Conservation (phyloP, 2,329 filamentous ascomycete genomes). For the Pseudogymnoascus sp. region DNA sequence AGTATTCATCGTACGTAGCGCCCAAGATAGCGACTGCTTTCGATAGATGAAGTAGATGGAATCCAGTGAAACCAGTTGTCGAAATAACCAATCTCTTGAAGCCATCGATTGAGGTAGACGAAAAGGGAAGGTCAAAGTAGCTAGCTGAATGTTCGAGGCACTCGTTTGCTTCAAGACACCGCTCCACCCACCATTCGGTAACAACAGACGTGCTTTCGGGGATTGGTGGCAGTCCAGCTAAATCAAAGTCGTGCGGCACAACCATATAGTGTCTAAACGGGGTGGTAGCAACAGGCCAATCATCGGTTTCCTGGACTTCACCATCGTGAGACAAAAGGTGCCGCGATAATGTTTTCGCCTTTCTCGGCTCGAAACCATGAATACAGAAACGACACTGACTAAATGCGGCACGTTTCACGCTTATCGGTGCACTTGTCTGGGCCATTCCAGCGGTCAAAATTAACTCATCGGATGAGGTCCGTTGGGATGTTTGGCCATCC, state of each 20-base stretch:
- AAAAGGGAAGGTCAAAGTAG: constrained; percentile 69
- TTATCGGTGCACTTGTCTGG: background rate
- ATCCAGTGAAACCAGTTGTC: constrained; percentile 72
- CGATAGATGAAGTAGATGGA: constrained; percentile 78
- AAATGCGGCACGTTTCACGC: constrained; percentile 28
- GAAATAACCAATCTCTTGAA: constrained; percentile 66
- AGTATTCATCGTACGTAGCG: constrained; percentile 69
- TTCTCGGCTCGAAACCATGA: constrained; percentile 34
- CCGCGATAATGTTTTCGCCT: constrained; percentile 28
- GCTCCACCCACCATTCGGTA: constrained; percentile 91
- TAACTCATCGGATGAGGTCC: background rate
- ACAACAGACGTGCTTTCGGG: constrained; percentile 39
- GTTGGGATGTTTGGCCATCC: background rate
- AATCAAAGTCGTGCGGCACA: constrained; percentile 35
- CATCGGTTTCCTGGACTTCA: constrained; percentile 18
- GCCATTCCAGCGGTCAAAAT: background rate
- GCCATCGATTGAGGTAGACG: constrained; percentile 57
- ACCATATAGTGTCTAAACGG: constrained; percentile 26
- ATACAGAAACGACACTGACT: constrained; percentile 32
- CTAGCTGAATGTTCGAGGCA: constrained; percentile 62
- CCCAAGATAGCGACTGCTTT: constrained; percentile 70
- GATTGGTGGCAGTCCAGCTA: constrained; percentile 26
- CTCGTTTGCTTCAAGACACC: constrained; percentile 68
- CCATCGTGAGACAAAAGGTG: constrained; percentile 30
- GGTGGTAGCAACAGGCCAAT: constrained; percentile 12